A percentile compares a stretch with the other conserved stretches of the same genome.
phyloP scores from a whole-genome alignment of 2,329 filamentous ascomycete species.

The Aspergillus ochraceus region DNA sequence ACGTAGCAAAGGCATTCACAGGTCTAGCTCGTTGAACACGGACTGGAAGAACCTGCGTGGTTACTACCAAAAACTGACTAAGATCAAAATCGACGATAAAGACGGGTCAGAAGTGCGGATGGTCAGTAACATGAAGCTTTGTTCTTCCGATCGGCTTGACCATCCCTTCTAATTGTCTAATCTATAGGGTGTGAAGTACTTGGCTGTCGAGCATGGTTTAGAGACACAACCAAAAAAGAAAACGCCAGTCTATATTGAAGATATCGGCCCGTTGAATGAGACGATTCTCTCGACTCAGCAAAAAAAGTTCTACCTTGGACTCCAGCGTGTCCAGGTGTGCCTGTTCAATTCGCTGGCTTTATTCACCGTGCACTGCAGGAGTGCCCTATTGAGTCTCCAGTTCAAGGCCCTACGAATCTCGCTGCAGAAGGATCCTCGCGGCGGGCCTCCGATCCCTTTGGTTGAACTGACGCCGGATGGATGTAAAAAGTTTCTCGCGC shows the following conservation, averaged over 20 bases:
- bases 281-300: conserved; percentile 16
- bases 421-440: conserved; percentile 15
- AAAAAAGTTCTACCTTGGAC: conserved; percentile 17
- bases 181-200: conserved; percentile 13
- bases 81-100: neutral
- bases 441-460: conserved; percentile 14
- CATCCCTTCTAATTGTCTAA: neutral
- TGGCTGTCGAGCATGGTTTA: conserved; percentile 11
- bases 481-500: conserved; percentile 21
- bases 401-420: conserved; percentile 15
- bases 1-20: neutral
- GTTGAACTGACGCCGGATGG: conserved; percentile 19
- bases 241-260: conserved; percentile 20
- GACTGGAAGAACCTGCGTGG: neutral
- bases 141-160: neutral
- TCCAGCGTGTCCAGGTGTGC: conserved; percentile 16
- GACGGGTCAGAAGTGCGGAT: neutral
- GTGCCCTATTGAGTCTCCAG: conserved; percentile 12
- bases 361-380: conserved; percentile 15
- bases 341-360: conserved; percentile 15
- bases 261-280: conserved; percentile 17
- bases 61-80: neutral
- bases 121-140: neutral
- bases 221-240: conserved; percentile 17
- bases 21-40: neutral